Evolutionary conservation across 352 stramenopile species (phyloP), one percentile per base, ranked within the genome.

Genomic region (Phytophthora citrophthora): DNA sequence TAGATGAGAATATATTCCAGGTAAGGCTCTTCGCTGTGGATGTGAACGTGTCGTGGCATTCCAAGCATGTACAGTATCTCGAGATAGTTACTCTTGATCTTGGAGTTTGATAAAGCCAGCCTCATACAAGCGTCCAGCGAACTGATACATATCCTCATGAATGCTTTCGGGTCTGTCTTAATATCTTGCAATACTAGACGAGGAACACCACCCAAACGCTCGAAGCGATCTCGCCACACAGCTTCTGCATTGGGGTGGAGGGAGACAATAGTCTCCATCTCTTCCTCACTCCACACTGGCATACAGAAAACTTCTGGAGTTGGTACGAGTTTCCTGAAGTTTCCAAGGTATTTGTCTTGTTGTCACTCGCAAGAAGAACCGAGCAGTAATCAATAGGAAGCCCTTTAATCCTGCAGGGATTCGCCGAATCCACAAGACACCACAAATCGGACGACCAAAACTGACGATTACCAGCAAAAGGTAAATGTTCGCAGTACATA

Each of bases 391-490:
- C 1, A 5, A 48, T 12, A 10, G 34, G 51, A 26, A 58, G 10
- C 27, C 16, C 38, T 18, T 1, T 8, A 16, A 49, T 40, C n/a
- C 2, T 41, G 18, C 13, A 47, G 40, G 38, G 38, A 15, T 58
- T 24, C 1, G 24, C 2, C 26, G 51, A 49, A 26, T 58, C 51
- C 18, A 58, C 38, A 58, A 57, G 51, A 29, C 39, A 50, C 38
- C 51, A 58, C 26, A 58, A 49, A 40, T 58, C 24, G 16, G 51
- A 12, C 9, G 38, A 58, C 51, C 51, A 58, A 10, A 53, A 53
- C 5, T 29, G 4, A 2, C 0, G 15, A 41, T 53, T 53, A n/a
- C 26, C 15, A 29, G 26, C 24, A 41, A 41, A 29, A n/a, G 27
- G 29, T 13, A 52, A 52, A n/a, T 27, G 26, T n/a, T 40, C n/a